phyloP scores from a whole-genome alignment of 257 asterid genomes.

The Leptodermis oblonga region DNA sequence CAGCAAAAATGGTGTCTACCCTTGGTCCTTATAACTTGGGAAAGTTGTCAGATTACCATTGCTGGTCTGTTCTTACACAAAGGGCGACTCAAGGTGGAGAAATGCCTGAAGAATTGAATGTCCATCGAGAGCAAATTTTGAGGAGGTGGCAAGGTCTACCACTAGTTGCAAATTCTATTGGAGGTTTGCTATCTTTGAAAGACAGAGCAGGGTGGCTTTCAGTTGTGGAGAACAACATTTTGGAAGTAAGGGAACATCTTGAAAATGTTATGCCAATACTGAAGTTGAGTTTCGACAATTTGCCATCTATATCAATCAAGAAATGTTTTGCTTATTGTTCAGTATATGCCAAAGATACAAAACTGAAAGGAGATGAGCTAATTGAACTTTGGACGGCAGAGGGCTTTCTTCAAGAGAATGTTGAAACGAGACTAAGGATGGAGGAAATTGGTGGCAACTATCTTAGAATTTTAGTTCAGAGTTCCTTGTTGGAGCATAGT shows the following conservation, averaged over 20 bases:
- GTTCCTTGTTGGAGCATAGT: constrained; percentile 27
- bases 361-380: background rate
- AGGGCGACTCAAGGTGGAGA: background rate
- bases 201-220: constrained; percentile 18
- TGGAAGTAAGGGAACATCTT: background rate
- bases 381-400: constrained; percentile 16
- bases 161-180: constrained; percentile 14
- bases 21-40: background rate
- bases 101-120: background rate
- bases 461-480: constrained; percentile 20
- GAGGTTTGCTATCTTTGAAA: constrained; percentile 20
- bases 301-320: constrained; percentile 22
- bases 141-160: constrained; percentile 4
- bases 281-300: constrained; percentile 28
- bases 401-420: constrained; percentile 22
- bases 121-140: background rate
- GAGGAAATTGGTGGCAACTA: constrained; percentile 17
- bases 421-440: background rate
- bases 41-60: background rate
- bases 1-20: background rate
- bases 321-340: constrained; percentile 39
- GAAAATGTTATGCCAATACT: constrained; percentile 1
- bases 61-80: constrained; percentile 10
- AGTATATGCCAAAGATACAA: constrained; percentile 13
- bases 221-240: background rate